phyloP scores from a whole-genome alignment of 73 alveolate species.

The Loxodes magnus region DNA sequence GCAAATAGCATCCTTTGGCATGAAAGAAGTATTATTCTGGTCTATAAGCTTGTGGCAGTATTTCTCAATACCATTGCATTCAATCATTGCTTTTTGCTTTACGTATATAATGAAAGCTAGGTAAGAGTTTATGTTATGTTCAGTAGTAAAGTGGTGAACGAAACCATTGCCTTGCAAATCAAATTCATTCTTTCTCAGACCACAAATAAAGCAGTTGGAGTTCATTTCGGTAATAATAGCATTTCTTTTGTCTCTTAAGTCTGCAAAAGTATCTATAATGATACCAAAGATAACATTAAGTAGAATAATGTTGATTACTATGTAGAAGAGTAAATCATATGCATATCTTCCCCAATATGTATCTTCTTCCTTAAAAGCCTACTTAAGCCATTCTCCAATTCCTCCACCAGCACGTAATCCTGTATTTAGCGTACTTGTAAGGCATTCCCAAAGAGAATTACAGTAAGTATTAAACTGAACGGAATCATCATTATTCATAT shows the following conservation, averaged over 20 bases:
- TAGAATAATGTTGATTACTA: conserved; percentile 61
- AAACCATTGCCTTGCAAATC: conserved; percentile 25
- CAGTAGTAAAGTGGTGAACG: conserved; percentile 24
- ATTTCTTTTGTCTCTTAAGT: conserved; percentile 62
- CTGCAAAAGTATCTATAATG: conserved; percentile 86
- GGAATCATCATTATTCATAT: no score
- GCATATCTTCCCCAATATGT: conserved; percentile 60
- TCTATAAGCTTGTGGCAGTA: conserved; percentile 33
- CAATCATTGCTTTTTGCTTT: conserved; percentile 22
- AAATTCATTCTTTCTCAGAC: conserved; percentile 21
- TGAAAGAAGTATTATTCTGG: conserved; percentile 21
- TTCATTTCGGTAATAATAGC: conserved; percentile 51
- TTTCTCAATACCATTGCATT: conserved; percentile 53
- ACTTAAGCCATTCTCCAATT: conserved; percentile 55
- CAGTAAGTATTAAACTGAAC: conserved; percentile 61
- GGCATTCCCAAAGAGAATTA: conserved; percentile 51
- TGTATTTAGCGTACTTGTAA: conserved; percentile 50
- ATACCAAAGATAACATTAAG: conserved; percentile 74
- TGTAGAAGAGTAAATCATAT: conserved; percentile 76
- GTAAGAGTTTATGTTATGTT: conserved; percentile 29
- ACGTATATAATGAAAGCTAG: conserved; percentile 25
- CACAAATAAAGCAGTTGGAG: conserved; percentile 83
- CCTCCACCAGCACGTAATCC: conserved; percentile 95
- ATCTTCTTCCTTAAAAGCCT: conserved; percentile 9
- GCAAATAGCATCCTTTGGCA: conserved; percentile 32